Evolutionary conservation across 441 rosid genomes (phyloP).

Genomic region (Aquilaria agallochum): DNA sequence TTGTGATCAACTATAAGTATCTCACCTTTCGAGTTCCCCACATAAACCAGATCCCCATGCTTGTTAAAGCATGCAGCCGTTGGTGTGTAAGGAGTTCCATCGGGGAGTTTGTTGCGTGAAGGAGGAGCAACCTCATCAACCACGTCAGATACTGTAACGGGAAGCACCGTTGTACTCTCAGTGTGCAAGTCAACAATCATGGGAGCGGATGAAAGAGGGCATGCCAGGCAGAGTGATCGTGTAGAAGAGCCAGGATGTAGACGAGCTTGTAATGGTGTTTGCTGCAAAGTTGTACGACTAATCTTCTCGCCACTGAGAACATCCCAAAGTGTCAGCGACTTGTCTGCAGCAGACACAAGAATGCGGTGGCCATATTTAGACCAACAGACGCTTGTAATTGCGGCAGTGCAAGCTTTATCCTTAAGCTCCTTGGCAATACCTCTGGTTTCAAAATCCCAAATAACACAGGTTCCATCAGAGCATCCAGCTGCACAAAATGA

Average conservation of each 20-base stretch:
- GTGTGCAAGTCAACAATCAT: constrained; percentile 75
- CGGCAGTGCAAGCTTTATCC: constrained; percentile 65
- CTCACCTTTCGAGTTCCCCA: constrained; percentile 94
- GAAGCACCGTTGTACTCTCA: constrained; percentile 63
- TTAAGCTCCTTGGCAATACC: constrained; percentile 90
- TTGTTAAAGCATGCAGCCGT: constrained; percentile 96
- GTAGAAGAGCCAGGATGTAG: constrained; percentile 78
- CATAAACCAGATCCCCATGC: constrained; percentile 85
- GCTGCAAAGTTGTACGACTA: constrained; percentile 58
- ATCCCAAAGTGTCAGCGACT: constrained; percentile 93
- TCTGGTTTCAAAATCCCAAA: constrained; percentile 98
- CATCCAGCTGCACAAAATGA: constrained; percentile 72
- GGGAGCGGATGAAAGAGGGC: constrained; percentile 96
- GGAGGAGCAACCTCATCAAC: constrained; percentile 51
- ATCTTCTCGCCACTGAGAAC: constrained; percentile 68
- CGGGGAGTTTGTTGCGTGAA: constrained; percentile 62
- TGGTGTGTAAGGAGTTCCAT: constrained; percentile 67
- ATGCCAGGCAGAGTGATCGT: constrained; percentile 77
- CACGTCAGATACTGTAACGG: constrained; percentile 52
- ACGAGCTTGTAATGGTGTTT: constrained; percentile 80
- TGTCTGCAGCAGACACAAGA: constrained; percentile 94
- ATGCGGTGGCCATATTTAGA: constrained; percentile 85
- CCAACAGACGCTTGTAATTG: constrained; percentile 94
- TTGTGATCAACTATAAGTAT: constrained; percentile 79
- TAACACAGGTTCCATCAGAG: constrained; percentile 84